Evolutionary conservation across 192 early-diverging fungal species (phyloP), one percentile per base, ranked within the genome.

Genomic region (Entomortierella parvispora): DNA sequence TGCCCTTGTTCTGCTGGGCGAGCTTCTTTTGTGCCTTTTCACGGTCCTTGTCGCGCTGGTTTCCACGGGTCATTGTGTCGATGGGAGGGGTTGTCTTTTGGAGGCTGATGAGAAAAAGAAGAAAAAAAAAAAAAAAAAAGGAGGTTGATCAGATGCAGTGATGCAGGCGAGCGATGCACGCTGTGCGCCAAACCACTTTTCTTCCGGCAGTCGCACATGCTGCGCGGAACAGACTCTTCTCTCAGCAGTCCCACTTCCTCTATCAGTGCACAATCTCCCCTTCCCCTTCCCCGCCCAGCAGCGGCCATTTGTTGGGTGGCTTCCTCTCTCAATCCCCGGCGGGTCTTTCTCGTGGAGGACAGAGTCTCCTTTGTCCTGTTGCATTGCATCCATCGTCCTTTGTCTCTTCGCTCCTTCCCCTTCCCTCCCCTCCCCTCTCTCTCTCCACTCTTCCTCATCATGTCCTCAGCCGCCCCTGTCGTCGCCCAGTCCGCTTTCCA

Each of bases 401-500:
- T n/a, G n/a, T n/a, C n/a, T n/a, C n/a, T n/a, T n/a, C n/a, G n/a
- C n/a, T n/a, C n/a, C n/a, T n/a, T n/a, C n/a, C n/a, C n/a, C n/a
- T 29, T 40, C 29, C 22, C n/a, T 26, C 47, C 58, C 14, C 45
- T 56, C 58, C 4, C 37, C 31, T 47, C 58, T 37, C 33, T 37
- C 51, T 63, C 33, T 1, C 49, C 55, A 26, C 46, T 32, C 53
- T 23, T 26, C 45, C 47, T 31, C 49, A 29, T 25, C 59, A 76
- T 76, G 72, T 76, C 72, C 52, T 68, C 72, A 49, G 65, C 72
- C 67, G 64, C 72, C 44, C 32, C 84, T 5, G 81, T 77, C 65
- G 80, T 75, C 43, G 71, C 83, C 8, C 81, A 82, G 43, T 85
- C 86, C 55, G 90, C 86, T n/a, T 89, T 97, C 62, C 59, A 67